Percentiles rank a stretch among this genome's conserved stretches.
Evolutionary conservation across 108 stramenopile species (phyloP).

Genomic region (Conticribra weissflogii): DNA sequence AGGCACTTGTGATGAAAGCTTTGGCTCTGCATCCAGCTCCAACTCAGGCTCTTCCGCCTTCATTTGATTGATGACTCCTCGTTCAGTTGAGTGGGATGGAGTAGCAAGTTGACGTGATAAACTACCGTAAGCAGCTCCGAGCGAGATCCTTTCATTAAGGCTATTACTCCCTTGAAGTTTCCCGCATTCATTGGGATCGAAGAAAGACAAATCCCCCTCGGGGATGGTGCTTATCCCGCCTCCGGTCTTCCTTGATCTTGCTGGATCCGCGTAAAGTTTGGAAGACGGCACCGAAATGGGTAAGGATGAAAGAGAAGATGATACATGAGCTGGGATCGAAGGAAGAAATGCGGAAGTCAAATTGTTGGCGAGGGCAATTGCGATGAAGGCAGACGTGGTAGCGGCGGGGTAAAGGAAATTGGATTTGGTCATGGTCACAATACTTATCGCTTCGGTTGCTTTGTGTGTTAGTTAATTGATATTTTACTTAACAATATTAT

Average conservation of each 20-base stretch:
- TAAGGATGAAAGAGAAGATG: not conserved
- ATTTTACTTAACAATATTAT: too few species aligned
- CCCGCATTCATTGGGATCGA: conserved; percentile 53
- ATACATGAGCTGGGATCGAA: too few species aligned
- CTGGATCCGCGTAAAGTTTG: conserved; percentile 16
- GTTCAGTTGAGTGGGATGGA: not conserved
- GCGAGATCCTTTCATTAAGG: conserved; percentile 25
- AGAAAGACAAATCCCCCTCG: conserved; percentile 29
- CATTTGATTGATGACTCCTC: not conserved
- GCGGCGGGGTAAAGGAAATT: too few species aligned
- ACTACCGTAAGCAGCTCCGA: conserved; percentile 18
- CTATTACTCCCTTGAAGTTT: conserved; percentile 45
- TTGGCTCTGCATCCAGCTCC: too few species aligned
- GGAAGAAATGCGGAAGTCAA: too few species aligned
- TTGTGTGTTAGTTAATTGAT: too few species aligned
- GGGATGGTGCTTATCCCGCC: conserved; percentile 32
- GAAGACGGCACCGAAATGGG: conserved; percentile 11
- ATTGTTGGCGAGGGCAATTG: too few species aligned
- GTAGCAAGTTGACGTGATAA: not conserved
- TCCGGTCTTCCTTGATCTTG: conserved; percentile 42
- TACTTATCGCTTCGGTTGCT: too few species aligned
- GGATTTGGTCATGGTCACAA: too few species aligned
- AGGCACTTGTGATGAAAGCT: too few species aligned
- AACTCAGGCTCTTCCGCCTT: too few species aligned
- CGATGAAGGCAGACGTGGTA: too few species aligned